These are phyloP conservation scores for Helotiales sp. DNA, from an alignment of 2,329 filamentous ascomycete genomes.

Conservation along the genomic window DNA sequence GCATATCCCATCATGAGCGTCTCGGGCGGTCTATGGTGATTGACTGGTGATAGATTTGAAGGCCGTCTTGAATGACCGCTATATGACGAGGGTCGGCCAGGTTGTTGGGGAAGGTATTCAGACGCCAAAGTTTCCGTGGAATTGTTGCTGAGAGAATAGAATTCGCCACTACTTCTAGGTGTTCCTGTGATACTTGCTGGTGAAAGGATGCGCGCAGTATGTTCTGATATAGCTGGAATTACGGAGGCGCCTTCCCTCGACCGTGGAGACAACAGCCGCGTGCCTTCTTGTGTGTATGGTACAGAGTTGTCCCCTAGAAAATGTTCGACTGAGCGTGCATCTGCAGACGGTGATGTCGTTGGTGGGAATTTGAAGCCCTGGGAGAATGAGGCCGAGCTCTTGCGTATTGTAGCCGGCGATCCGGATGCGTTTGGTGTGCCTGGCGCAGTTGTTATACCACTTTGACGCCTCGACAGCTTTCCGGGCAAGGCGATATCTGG, in stretches of 20 bases:
- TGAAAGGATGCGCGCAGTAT: constrained; percentile 67
- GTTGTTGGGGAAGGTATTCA: constrained; percentile 69
- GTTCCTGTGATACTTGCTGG: constrained; percentile 76
- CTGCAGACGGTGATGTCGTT: constrained; percentile 36
- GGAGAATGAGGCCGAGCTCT: constrained; percentile 30
- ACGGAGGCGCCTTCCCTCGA: constrained; percentile 41
- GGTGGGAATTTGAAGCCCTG: constrained; percentile 59
- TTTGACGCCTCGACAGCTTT: constrained; percentile 22
- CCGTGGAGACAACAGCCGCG: constrained; percentile 29
- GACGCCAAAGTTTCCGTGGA: constrained; percentile 92
- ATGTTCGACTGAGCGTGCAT: constrained; percentile 13
- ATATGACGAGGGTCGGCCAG: constrained; percentile 45
- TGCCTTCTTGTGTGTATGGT: constrained; percentile 15
- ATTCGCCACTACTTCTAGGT: constrained; percentile 88
- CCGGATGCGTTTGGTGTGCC: constrained; percentile 41
- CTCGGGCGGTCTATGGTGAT: constrained; percentile 60
- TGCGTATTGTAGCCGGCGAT: constrained; percentile 37
- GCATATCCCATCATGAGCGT: constrained; percentile 97
- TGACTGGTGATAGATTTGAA: constrained; percentile 43
- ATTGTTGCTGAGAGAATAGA: constrained; percentile 93
- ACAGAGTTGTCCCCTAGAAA: constrained; percentile 1
- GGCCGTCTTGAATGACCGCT: constrained; percentile 40
- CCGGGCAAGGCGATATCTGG: constrained; percentile 28
- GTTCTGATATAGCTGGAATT: constrained; percentile 57
- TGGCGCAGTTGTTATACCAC: constrained; percentile 37